Evolutionary conservation across 2,329 filamentous ascomycete species (phyloP).

Genomic region (Tolypocladium guangdongense): DNA sequence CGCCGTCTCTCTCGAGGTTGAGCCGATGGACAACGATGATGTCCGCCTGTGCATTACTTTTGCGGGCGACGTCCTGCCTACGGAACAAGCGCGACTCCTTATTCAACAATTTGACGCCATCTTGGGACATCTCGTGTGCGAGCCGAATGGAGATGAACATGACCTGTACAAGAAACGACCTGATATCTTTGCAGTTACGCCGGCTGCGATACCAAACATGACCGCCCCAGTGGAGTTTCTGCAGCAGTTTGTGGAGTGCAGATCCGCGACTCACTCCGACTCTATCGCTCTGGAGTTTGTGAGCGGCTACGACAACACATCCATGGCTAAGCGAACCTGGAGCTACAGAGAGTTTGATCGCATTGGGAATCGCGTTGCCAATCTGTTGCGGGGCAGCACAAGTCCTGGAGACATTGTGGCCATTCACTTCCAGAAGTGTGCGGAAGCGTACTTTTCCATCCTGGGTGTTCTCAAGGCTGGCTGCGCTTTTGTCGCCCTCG

Average conservation of each 20-base stretch:
- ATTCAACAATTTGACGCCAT: constrained; percentile 61
- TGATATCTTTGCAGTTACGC: constrained; percentile 51
- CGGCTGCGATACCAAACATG: constrained; percentile 48
- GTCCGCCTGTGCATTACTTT: constrained; percentile 58
- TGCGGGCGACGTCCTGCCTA: constrained; percentile 52
- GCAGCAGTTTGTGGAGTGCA: constrained; percentile 67
- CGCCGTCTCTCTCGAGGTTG: constrained; percentile 68
- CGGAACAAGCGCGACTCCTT: constrained; percentile 54
- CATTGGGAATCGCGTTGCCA: constrained; percentile 62
- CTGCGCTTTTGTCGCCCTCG: constrained; percentile 70
- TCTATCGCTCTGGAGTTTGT: constrained; percentile 68
- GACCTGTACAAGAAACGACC: constrained; percentile 21
- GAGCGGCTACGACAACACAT: constrained; percentile 36
- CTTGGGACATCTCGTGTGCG: constrained; percentile 46
- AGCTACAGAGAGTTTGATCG: constrained; percentile 62
- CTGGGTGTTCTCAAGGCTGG: constrained; percentile 74
- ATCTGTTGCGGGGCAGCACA: constrained; percentile 44
- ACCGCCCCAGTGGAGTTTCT: constrained; percentile 48
- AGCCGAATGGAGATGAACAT: constrained; percentile 29
- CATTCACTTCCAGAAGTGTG: constrained; percentile 75
- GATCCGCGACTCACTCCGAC: constrained; percentile 43
- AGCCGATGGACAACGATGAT: constrained; percentile 36
- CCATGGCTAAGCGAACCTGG: constrained; percentile 47
- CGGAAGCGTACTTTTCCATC: constrained; percentile 74
- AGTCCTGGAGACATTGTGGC: constrained; percentile 53